Evolutionary conservation across 208 protist species (phyloP), one percentile per base, ranked within the genome.

Genomic region (Trypanosomatidae sp.): DNA sequence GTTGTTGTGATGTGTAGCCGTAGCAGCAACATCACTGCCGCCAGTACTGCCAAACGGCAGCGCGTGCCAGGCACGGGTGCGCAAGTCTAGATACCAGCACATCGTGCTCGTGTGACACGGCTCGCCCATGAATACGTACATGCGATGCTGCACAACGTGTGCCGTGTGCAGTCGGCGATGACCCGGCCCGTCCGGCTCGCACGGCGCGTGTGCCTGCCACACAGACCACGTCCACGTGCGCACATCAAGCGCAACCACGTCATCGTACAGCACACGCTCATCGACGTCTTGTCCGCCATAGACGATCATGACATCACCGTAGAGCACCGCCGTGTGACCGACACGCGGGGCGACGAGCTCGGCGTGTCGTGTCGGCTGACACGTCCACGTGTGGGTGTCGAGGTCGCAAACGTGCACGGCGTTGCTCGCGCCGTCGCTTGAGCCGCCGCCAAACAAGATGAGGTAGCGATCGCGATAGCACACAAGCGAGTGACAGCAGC

Each of bases 231-330:
- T 62, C 70, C 72, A 89, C 22, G 61, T 78, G 1, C 33, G n/a
- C 15, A 93, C 45, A 41, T 85, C 67, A 7, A 93, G 58, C 44
- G 71, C 63, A 23, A 85, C 39, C 24, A 93, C 61, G 39, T 88
- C 84, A 26, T 69, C 62, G 46, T 76, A 64, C 10, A 68, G 26
- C 0, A 63, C 30, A 0, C 51, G 61, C 23, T 66, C 60, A 32
- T 57, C 40, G 16, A 83, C 33, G 43, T 68, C 60, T 35, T 87
- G 68, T 2, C 84, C 84, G 13, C 84, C 84, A 49, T 89, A 93
- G 7, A 93, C 73, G 42, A 88, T 77, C 84, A 93, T 88, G 6
- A 61, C 71, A 55, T 93, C 71, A 16, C 66, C 49, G 55, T 88
- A 70, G 2, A 89, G 33, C 4, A 87, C 73, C 0, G 80, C 71